Evolutionary conservation across 1,284 basidiomycete species (phyloP).

Genomic region (Moesziomyces sp.): DNA sequence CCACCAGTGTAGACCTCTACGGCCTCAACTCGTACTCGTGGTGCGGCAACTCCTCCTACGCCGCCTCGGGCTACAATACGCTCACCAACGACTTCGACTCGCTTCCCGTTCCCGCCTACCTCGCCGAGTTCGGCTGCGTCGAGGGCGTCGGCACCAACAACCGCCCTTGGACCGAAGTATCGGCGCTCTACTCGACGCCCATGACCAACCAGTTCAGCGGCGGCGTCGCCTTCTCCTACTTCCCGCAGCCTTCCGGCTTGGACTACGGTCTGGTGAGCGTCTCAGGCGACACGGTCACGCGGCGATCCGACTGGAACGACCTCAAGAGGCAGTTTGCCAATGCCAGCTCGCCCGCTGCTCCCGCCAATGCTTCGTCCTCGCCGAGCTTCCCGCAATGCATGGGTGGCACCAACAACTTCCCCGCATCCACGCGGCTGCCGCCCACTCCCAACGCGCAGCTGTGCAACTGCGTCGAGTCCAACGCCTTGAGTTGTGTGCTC

Average conservation of each 20-base stretch:
- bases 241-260: conserved; percentile 71
- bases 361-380: conserved; percentile 72
- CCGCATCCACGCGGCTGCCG: conserved; percentile 78
- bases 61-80: conserved; percentile 71
- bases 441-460: conserved; percentile 82
- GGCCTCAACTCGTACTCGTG: conserved; percentile 73
- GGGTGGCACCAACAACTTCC: conserved; percentile 73
- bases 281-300: conserved; percentile 75
- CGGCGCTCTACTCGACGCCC: conserved; percentile 77
- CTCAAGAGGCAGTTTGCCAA: conserved; percentile 76
- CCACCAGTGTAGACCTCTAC: conserved; percentile 81
- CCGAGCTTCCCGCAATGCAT: conserved; percentile 77
- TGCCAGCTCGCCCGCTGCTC: conserved; percentile 74
- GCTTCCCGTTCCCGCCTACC: conserved; percentile 85
- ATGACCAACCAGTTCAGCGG: conserved; percentile 86
- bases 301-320: conserved; percentile 76
- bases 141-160: conserved; percentile 75
- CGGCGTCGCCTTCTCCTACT: conserved; percentile 79
- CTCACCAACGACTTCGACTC: conserved; percentile 69
- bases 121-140: conserved; percentile 82
- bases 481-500: conserved; percentile 78
- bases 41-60: conserved; percentile 79
- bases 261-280: conserved; percentile 87
- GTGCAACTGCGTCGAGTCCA: conserved; percentile 80
- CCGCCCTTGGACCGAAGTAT: conserved; percentile 83